Base-by-base conservation (phyloP, 2,329 filamentous ascomycete genomes). In the Colletotrichum chlorophyti region DNA sequence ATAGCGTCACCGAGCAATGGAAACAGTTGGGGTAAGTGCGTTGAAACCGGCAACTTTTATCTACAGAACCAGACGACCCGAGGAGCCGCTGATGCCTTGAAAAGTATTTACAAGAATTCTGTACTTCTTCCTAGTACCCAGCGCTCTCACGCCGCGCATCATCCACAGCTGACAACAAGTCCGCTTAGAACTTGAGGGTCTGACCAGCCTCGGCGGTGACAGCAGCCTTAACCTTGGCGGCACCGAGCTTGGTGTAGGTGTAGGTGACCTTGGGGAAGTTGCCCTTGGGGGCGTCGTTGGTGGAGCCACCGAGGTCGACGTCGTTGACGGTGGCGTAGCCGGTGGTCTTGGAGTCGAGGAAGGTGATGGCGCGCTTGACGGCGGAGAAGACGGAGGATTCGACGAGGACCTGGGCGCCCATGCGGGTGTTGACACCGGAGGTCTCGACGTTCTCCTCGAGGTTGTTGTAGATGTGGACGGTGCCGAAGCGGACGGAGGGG, bases 401-500 rank as follows among this genome's bases (percentile, higher is more conserved):
- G 23, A 86, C 76, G 24, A 86, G 78, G n/a, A 85, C 72, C 68
- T 86, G 77, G n/a, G 84, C 82, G 11, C 78, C 79, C 65, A 80
- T 75, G 50, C 82, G 80, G 46, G 82, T 80, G 75, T 86, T 85
- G 74, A 87, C 78, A 43, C 80, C 79, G 40, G 71, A 74, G 46
- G 49, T 62, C 46, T 74, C 69, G 63, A 79, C 65, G 64, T 72
- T 70, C 68, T 75, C 76, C 71, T 76, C 79, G 63, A 66, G 68
- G 77, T 83, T 86, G 76, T 80, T 84, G 47, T 67, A 78, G 66
- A 80, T 70, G 73, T 90, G 87, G 63, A 65, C 83, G 37, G 83
- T 88, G 24, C 87, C 87, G 74, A 90, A 90, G 64, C 87, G 85
- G 69, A 89, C 69, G 4, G 81, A 84, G 5, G 88, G 87, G 1